Percentiles rank a stretch among this genome's conserved stretches.
These are phyloP conservation scores for Glomus cerebriforme DNA, from an alignment of 192 early-diverging fungal species.

Conservation along the genomic window DNA sequence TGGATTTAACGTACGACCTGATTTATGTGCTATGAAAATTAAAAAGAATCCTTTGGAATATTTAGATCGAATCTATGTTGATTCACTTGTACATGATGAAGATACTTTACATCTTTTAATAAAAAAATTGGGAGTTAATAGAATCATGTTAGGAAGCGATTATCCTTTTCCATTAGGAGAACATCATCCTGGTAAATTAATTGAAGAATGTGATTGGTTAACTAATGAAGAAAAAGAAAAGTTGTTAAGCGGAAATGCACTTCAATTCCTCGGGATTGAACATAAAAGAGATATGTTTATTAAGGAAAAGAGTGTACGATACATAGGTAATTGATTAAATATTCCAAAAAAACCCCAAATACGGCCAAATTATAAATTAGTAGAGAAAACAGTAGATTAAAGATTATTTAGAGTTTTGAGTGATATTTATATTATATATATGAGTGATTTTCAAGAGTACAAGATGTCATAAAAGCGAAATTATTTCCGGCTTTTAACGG, in stretches of 20 bases:
- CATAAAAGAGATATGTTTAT: slow-evolving; percentile 24
- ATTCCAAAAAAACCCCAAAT: too few species aligned
- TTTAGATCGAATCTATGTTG: slow-evolving; percentile 59
- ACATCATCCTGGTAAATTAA: slow-evolving; percentile 62
- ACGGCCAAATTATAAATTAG: too few species aligned
- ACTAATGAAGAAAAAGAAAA: slow-evolving; percentile 63
- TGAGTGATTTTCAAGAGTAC: not conserved
- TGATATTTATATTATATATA: not conserved
- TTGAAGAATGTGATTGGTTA: slow-evolving; percentile 54
- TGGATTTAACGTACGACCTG: slow-evolving; percentile 66
- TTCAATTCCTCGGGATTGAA: slow-evolving; percentile 56
- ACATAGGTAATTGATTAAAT: too few species aligned
- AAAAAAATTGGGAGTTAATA: slow-evolving; percentile 64
- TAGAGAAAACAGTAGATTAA: too few species aligned
- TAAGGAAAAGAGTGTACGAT: not conserved
- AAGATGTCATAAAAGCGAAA: too few species aligned
- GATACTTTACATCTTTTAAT: slow-evolving; percentile 64
- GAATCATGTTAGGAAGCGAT: slow-evolving; percentile 62
- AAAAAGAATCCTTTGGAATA: slow-evolving; percentile 57
- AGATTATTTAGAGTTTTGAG: too few species aligned
- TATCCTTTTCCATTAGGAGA: slow-evolving; percentile 61
- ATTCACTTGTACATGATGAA: slow-evolving; percentile 67
- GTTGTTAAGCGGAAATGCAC: slow-evolving; percentile 58
- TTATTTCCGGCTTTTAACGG: too few species aligned
- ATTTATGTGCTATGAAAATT: slow-evolving; percentile 58